phyloP scores from a whole-genome alignment of 768 basidiomycete species.

The Macrolepiota fuliginosa region DNA sequence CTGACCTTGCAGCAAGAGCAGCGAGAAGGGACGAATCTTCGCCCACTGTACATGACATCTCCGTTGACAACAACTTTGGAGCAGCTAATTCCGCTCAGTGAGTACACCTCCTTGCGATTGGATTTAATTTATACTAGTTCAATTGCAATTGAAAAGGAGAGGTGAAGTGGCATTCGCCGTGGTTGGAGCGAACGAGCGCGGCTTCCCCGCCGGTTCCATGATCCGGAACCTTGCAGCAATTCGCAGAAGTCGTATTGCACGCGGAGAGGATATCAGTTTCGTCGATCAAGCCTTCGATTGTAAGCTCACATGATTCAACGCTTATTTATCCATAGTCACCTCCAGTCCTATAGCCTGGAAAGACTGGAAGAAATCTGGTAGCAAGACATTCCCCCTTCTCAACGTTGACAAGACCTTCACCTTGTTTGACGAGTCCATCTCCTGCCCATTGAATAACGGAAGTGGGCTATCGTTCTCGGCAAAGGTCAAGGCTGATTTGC shows the following conservation, averaged over 20 bases:
- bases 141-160: background rate
- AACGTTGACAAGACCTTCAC: conserved; percentile 21
- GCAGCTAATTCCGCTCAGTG: conserved; percentile 12
- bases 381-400: conserved; percentile 20
- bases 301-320: background rate
- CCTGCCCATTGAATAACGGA: conserved; percentile 8
- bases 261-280: background rate
- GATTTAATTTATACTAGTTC: background rate
- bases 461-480: conserved; percentile 23
- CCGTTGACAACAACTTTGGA: conserved; percentile 19
- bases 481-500: conserved; percentile 13
- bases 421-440: conserved; percentile 20
- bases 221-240: background rate
- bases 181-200: conserved; percentile 11
- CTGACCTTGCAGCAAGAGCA: conserved; percentile 8
- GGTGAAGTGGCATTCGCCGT: conserved; percentile 10
- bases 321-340: conserved; percentile 14
- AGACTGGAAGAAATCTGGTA: conserved; percentile 24
- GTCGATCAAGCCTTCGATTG: background rate
- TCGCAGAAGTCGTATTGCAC: background rate
- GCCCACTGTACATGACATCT: conserved; percentile 17
- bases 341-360: background rate
- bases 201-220: background rate
- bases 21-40: conserved; percentile 11
- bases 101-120: background rate